Conservation (phyloP, 1,284 basidiomycete genomes). For the Dichomitus squalens region DNA sequence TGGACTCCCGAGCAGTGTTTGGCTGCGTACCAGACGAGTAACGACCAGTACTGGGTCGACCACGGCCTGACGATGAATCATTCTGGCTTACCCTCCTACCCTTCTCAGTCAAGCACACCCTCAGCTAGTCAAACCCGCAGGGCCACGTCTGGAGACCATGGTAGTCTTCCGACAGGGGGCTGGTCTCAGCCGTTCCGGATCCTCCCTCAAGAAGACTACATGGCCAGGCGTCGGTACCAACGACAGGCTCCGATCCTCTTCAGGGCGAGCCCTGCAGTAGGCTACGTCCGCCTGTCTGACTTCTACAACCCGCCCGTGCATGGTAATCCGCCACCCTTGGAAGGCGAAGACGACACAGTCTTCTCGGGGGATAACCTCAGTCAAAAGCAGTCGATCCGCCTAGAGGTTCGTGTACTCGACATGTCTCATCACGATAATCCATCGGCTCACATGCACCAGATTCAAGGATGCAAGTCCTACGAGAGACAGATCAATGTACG, state of each 20-base stretch:
- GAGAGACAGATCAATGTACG: constrained; percentile 23
- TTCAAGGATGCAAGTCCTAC: constrained; percentile 8
- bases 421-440: not conserved
- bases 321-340: not conserved
- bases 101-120: not conserved
- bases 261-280: constrained; percentile 2
- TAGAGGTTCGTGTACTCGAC: constrained; percentile 5
- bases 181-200: constrained; percentile 1
- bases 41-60: constrained; percentile 14
- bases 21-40: not conserved
- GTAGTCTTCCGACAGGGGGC: too few species aligned
- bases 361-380: constrained; percentile 14
- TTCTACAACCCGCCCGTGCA: not conserved
- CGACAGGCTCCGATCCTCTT: constrained; percentile 11
- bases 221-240: constrained; percentile 12
- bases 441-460: not conserved
- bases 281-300: constrained; percentile 12
- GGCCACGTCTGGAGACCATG: not conserved
- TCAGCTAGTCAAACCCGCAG: not conserved
- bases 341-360: constrained; percentile 11
- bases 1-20: constrained; percentile 9
- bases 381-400: constrained; percentile 21
- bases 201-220: constrained; percentile 13
- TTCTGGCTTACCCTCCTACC: not conserved
- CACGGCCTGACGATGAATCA: constrained; percentile 10